phyloP scores from a whole-genome alignment of 345 rosid genomes.

The Eucalyptus victrix region DNA sequence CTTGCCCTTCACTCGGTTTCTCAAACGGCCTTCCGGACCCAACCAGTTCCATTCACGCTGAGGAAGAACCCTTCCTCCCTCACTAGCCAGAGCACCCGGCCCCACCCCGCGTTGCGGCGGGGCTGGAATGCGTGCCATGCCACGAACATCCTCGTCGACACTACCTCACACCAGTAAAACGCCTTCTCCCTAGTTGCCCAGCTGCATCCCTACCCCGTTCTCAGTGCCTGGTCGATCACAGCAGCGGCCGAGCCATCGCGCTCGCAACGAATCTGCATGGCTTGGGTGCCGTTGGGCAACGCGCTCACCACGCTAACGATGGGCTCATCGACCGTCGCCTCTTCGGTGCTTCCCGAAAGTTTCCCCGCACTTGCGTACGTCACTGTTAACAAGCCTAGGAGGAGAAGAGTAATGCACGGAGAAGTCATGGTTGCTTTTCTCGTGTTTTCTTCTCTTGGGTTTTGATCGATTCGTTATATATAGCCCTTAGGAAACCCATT shows the following conservation, averaged over 20 bases:
- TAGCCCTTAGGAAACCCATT: neutral
- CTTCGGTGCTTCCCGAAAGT: neutral
- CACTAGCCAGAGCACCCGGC: neutral
- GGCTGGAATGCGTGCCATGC: neutral
- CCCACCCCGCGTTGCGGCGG: neutral
- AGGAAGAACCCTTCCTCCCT: neutral
- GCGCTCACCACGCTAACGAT: neutral
- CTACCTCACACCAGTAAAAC: neutral
- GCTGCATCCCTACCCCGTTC: neutral
- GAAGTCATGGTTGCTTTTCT: neutral
- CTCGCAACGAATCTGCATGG: neutral
- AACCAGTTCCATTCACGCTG: neutral
- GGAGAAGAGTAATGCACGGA: neutral
- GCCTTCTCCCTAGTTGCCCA: neutral
- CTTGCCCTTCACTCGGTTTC: neutral
- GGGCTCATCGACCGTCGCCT: neutral
- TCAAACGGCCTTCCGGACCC: neutral
- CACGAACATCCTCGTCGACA: neutral
- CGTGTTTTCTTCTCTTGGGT: neutral
- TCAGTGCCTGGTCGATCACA: neutral
- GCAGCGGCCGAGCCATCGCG: neutral
- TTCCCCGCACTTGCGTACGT: neutral
- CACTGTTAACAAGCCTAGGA: neutral
- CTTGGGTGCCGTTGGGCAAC: neutral
- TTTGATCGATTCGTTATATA: neutral